Base-by-base conservation (phyloP, 805 yeast genomes). In the Allodekkera sacchari region DNA sequence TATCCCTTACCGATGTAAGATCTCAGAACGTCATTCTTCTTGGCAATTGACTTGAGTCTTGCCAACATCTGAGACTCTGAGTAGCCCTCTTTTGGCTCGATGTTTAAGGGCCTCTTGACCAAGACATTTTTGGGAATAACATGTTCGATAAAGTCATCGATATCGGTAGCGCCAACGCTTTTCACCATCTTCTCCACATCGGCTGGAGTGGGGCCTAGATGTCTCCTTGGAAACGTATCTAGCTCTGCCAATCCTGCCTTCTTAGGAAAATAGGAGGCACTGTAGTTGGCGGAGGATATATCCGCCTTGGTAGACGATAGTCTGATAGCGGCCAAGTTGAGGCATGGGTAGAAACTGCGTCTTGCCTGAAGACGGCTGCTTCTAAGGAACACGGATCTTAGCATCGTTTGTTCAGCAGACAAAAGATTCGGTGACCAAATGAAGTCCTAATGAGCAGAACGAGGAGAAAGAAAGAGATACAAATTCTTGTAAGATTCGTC, bases 1-100 rank as follows among this genome's bases (percentile, higher is more conserved):
- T 89, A 92, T 25, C 98, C 98, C 54, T 83, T 83, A 40, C 98
- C 98, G 37, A 92, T 89, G 45, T 77, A 79, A 25, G 88, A 74
- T 57, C 74, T 74, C 41, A 71, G 71, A 22, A 81, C 67, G 47
- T 72, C 72, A 64, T 92, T 92, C 53, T 84, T 77, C 25, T 63
- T 52, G 0, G 96, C 96, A 32, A 92, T 63, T 33, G 65, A 61
- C 37, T 70, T 64, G 42, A 89, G 62, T 42, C 83, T 78, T 2
- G 64, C 66, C 24, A 84, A 55, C 79, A 89, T 77, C 54, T 85
- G 80, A 36, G 79, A 67, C 56, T 92, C 98, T 4, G 94, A 65
- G 53, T 55, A 82, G 3, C 97, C 97, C 18, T 73, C 52, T 5
- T 53, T 53, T 3, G 96, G 96, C 35, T 71, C 59, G 18, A 92